A percentile compares a stretch with the other conserved stretches of the same genome.
phyloP scores from a whole-genome alignment of 2,329 filamentous ascomycete species.

The Trichoderma hamatum region DNA sequence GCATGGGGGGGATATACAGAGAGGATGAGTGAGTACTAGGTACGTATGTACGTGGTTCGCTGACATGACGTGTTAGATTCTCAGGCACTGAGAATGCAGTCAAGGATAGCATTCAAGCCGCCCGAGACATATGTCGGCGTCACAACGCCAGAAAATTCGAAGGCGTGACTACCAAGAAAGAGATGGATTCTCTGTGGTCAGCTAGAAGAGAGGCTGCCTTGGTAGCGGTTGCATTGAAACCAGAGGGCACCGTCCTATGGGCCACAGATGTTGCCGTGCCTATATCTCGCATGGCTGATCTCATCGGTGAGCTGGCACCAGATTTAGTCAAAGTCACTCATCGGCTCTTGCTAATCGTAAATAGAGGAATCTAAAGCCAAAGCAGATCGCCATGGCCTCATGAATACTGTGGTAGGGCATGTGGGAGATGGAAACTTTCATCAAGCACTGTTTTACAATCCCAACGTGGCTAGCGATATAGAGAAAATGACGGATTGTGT shows the following conservation, averaged over 20 bases:
- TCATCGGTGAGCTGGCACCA: slow-evolving; percentile 53
- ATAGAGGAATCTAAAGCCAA: slow-evolving; percentile 66
- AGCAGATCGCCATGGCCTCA: slow-evolving; percentile 63
- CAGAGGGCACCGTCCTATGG: slow-evolving; percentile 67
- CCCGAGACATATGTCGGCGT: slow-evolving; percentile 58
- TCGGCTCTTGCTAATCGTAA: background rate
- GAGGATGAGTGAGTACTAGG: background rate
- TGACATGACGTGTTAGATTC: slow-evolving; percentile 46
- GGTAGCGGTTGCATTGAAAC: slow-evolving; percentile 68
- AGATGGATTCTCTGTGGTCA: slow-evolving; percentile 72
- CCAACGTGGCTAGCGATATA: slow-evolving; percentile 60
- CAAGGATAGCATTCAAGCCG: slow-evolving; percentile 58
- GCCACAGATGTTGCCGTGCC: slow-evolving; percentile 82
- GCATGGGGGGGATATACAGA: background rate
- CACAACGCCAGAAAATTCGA: slow-evolving; percentile 64
- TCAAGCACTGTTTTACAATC: slow-evolving; percentile 48
- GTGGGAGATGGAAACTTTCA: slow-evolving; percentile 79
- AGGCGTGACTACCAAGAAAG: slow-evolving; percentile 65
- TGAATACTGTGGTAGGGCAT: slow-evolving; percentile 70
- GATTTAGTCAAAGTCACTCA: background rate
- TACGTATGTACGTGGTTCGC: background rate
- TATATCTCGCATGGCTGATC: slow-evolving; percentile 69
- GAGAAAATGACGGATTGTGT: slow-evolving; percentile 61
- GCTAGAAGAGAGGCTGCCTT: slow-evolving; percentile 76
- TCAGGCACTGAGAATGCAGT: slow-evolving; percentile 65